Percentiles rank a stretch among this genome's conserved stretches.
phyloP scores from a whole-genome alignment of 495 filamentous ascomycete species.

The Trichoderma orchidacearum region DNA sequence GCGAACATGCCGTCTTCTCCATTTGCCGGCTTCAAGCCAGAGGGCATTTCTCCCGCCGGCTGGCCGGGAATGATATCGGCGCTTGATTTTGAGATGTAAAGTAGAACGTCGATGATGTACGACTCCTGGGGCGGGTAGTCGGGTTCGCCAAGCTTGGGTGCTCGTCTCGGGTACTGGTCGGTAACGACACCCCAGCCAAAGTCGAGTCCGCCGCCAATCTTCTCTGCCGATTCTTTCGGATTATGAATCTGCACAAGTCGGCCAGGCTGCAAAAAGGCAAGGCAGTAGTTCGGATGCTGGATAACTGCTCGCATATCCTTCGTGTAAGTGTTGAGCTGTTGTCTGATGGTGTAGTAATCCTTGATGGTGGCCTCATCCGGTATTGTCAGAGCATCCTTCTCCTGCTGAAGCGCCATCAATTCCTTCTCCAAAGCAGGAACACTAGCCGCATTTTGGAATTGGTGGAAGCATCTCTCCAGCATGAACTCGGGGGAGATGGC shows the following conservation, averaged over 20 bases:
- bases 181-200: conserved; percentile 91
- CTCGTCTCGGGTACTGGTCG: conserved; percentile 48
- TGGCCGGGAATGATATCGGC: conserved; percentile 16
- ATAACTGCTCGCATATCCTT: conserved; percentile 81
- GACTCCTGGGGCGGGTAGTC: conserved; percentile 56
- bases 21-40: conserved; percentile 11
- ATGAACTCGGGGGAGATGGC: conserved; percentile 94
- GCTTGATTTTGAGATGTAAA: conserved; percentile 52
- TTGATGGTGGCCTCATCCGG: conserved; percentile 74
- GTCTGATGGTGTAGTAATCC: conserved; percentile 79
- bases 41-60: conserved; percentile 19
- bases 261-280: conserved; percentile 68
- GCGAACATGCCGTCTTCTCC: conserved; percentile 43
- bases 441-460: conserved; percentile 88
- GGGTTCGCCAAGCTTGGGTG: conserved; percentile 43
- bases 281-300: conserved; percentile 72
- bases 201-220: conserved; percentile 33
- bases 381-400: conserved; percentile 59
- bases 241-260: conserved; percentile 74
- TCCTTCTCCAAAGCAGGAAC: conserved; percentile 73
- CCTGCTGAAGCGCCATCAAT: conserved; percentile 55
- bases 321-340: conserved; percentile 66
- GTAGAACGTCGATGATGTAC: conserved; percentile 67
- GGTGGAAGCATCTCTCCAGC: conserved; percentile 92
- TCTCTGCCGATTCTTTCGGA: conserved; percentile 29